Evolutionary conservation across 2,329 filamentous ascomycete genomes (phyloP).

Genomic region (Alternaria postmessia): DNA sequence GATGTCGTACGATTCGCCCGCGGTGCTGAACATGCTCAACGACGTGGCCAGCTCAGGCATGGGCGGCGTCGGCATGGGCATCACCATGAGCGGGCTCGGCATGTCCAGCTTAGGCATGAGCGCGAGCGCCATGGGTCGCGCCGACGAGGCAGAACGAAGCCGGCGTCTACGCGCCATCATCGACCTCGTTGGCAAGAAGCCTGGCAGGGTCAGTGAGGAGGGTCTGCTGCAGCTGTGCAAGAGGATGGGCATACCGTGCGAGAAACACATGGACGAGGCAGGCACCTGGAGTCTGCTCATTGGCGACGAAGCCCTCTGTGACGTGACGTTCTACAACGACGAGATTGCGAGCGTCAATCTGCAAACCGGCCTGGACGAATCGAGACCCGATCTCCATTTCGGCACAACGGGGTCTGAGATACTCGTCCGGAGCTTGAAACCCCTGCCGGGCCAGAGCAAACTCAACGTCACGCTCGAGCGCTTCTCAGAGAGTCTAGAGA

Average conservation of each 20-base stretch:
- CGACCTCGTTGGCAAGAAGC: constrained; percentile 71
- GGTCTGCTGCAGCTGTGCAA: constrained; percentile 76
- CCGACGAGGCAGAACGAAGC: constrained; percentile 63
- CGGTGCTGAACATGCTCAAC: constrained; percentile 54
- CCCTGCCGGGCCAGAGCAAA: constrained; percentile 66
- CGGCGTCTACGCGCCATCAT: constrained; percentile 68
- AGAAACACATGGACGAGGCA: constrained; percentile 37
- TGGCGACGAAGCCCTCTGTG: constrained; percentile 45
- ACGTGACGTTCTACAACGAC: constrained; percentile 41
- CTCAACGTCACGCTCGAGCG: constrained; percentile 74
- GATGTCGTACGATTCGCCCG: constrained; percentile 53
- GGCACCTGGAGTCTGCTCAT: constrained; percentile 45
- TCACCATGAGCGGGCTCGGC: constrained; percentile 53
- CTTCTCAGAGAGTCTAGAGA: constrained; percentile 76
- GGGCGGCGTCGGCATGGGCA: constrained; percentile 45
- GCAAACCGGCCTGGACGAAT: constrained; percentile 67
- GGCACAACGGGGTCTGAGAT: constrained; percentile 67
- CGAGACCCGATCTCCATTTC: constrained; percentile 61
- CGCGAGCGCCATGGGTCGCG: constrained; percentile 50
- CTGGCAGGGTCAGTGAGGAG: constrained; percentile 75
- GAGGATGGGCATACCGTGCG: constrained; percentile 67
- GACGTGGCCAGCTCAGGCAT: constrained; percentile 49
- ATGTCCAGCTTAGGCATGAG: constrained; percentile 51
- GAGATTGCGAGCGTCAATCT: constrained; percentile 67
- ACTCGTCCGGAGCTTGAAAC: constrained; percentile 69